Conservation (phyloP, 2,329 filamentous ascomycete species). For the Microascus cirrosus region DNA sequence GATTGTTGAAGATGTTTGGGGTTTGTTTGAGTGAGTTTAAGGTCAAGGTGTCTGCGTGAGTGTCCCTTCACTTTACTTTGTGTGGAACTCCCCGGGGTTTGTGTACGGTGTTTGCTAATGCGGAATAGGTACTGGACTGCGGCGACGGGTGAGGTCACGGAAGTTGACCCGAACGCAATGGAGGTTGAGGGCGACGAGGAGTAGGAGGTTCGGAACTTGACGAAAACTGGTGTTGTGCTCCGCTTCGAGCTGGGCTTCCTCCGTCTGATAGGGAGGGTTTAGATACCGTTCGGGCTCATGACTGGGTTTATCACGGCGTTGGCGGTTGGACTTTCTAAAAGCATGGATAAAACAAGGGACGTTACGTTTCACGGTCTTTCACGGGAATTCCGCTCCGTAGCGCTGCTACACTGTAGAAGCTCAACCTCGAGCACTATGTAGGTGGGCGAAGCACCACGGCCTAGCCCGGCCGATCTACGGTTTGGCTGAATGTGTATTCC, state of each 20-base stretch:
- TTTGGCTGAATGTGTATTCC: not conserved
- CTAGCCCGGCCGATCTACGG: no score
- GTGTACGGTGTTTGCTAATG: slow-evolving; percentile 8
- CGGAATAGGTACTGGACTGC: slow-evolving; percentile 48
- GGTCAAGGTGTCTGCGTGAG: slow-evolving; percentile 63
- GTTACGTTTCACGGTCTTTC: not conserved
- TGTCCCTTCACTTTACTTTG: no score
- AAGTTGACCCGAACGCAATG: slow-evolving; percentile 28
- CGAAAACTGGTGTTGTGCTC: not conserved
- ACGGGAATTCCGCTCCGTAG: not conserved
- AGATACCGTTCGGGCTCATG: not conserved
- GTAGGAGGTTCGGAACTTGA: not conserved
- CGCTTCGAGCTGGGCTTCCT: not conserved
- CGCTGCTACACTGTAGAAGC: not conserved
- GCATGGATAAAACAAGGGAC: not conserved
- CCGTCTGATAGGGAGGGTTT: not conserved
- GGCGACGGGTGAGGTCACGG: slow-evolving; percentile 46
- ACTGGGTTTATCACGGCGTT: not conserved
- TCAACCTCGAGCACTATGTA: not conserved
- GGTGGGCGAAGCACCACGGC: not conserved
- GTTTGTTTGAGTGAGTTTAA: slow-evolving; percentile 85
- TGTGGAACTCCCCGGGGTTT: not conserved
- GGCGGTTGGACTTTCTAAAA: not conserved
- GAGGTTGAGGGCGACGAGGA: slow-evolving; percentile 12
- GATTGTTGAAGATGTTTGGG: slow-evolving; percentile 86